Conservation (phyloP, 306 rosid genomes). For the Pachyrhizus erosus region DNA sequence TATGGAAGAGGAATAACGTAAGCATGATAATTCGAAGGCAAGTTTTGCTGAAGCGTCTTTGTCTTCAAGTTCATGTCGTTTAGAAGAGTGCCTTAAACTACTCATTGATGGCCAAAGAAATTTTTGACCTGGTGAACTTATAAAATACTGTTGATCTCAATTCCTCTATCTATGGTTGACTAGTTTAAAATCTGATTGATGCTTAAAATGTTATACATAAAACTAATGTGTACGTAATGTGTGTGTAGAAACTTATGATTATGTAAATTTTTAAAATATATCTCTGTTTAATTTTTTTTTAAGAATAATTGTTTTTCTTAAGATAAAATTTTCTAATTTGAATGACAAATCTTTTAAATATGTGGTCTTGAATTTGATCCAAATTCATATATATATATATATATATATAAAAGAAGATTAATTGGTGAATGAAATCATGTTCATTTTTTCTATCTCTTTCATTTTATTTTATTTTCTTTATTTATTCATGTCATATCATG, state of each 20-base stretch:
- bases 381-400: too few relatives aligned
- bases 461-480: too few relatives aligned
- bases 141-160: background rate
- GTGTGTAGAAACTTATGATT: background rate
- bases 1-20: background rate
- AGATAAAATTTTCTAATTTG: background rate
- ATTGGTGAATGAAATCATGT: too few relatives aligned
- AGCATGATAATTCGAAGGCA: constrained; percentile 41
- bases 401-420: too few relatives aligned
- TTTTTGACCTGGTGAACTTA: constrained; percentile 31
- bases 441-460: too few relatives aligned
- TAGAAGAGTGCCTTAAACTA: constrained; percentile 35
- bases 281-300: background rate
- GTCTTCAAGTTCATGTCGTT: constrained; percentile 45
- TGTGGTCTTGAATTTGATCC: too few relatives aligned
- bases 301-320: background rate
- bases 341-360: too few relatives aligned
- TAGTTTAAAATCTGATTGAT: background rate
- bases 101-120: background rate
- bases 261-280: background rate
- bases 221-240: background rate
- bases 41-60: constrained; percentile 38
- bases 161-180: background rate
- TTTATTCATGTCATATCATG: too few relatives aligned
- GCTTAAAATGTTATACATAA: background rate